These are phyloP conservation scores for Phialophora chinensis DNA, from an alignment of 2,329 filamentous ascomycete genomes.

Conservation along the genomic window DNA sequence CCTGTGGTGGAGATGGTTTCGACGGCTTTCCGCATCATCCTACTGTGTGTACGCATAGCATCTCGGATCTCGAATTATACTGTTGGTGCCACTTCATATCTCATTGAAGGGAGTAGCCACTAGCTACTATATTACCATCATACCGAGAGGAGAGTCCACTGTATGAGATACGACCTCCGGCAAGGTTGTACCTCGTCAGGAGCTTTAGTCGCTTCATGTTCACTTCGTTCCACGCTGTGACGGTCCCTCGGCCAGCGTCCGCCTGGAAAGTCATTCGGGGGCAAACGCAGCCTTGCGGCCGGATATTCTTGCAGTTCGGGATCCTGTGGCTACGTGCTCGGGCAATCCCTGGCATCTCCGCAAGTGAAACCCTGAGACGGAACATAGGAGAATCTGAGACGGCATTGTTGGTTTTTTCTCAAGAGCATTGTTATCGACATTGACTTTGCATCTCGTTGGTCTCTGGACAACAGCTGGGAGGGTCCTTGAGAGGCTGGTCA, in stretches of 20 bases:
- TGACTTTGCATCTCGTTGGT: neutral
- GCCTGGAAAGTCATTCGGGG: too few species aligned
- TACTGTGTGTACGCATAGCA: neutral
- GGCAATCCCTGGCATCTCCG: too few species aligned
- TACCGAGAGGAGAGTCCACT: neutral
- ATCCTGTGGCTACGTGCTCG: too few species aligned
- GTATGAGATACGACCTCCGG: neutral
- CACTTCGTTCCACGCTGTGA: too few species aligned
- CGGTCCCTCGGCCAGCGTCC: too few species aligned
- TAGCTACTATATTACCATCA: neutral
- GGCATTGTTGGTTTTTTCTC: too few species aligned
- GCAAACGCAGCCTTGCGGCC: too few species aligned
- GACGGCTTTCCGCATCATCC: neutral
- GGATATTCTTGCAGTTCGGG: too few species aligned
- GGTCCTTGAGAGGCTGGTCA: neutral
- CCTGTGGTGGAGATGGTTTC: neutral
- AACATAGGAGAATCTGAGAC: too few species aligned
- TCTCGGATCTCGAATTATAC: neutral
- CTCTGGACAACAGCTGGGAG: neutral
- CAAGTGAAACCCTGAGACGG: too few species aligned
- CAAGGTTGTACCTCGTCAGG: neutral
- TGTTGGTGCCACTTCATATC: neutral
- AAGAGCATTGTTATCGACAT: neutral
- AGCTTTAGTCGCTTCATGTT: neutral
- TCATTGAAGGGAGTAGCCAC: neutral